Evolutionary conservation across 257 asterid genomes (phyloP).

Genomic region (Lycium ferocissimum): DNA sequence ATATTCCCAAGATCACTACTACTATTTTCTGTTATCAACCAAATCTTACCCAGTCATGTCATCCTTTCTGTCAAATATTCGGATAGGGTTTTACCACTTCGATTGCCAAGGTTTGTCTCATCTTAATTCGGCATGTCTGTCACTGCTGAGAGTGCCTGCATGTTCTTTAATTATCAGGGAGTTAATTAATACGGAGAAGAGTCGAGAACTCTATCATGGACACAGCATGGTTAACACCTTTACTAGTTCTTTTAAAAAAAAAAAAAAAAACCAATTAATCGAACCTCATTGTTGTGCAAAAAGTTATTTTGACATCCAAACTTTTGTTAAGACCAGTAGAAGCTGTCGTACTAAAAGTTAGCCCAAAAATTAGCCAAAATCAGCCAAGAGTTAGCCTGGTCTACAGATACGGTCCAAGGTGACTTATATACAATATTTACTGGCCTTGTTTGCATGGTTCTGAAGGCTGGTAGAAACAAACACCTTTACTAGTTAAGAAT

Average conservation of each 20-base stretch:
- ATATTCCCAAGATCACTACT: slow-evolving; percentile 3
- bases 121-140: neutral
- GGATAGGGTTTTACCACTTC: slow-evolving; percentile 7
- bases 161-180: neutral
- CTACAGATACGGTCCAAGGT: no score
- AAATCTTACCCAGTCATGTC: neutral
- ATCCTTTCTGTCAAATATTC: neutral
- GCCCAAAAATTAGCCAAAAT: no score
- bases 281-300: no score
- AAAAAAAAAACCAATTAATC: no score
- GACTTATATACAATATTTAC: no score
- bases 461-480: no score
- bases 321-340: no score
- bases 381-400: no score
- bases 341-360: no score
- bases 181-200: neutral
- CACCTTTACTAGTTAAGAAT: neutral
- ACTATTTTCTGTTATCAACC: neutral
- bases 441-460: no score
- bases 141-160: neutral
- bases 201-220: neutral
- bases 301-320: no score
- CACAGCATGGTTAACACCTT: neutral
- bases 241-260: neutral
- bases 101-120: slow-evolving; percentile 22